phyloP scores from a whole-genome alignment of 2,329 filamentous ascomycete genomes.

The Rosellinia necatrix region DNA sequence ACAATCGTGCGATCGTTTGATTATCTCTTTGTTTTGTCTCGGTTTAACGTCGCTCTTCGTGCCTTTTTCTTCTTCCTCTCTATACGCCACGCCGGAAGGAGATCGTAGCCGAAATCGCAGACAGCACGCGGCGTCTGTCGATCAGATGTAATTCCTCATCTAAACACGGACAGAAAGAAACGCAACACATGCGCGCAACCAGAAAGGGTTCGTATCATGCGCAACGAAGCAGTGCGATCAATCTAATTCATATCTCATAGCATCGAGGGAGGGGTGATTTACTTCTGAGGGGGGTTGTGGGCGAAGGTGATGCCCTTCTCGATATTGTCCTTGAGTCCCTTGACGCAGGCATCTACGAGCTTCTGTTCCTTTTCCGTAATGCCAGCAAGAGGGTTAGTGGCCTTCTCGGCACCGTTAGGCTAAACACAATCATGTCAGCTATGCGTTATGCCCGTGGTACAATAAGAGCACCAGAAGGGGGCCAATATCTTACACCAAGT shows the following conservation, averaged over 20 bases:
- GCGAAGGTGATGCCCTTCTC: constrained; percentile 90
- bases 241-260: constrained; percentile 24
- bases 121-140: constrained; percentile 13
- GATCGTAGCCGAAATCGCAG: constrained; percentile 10
- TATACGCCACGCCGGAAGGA: constrained; percentile 34
- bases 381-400: constrained; percentile 74
- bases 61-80: constrained; percentile 26
- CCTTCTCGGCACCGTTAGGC: constrained; percentile 86
- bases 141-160: constrained; percentile 23
- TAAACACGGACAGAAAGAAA: constrained; percentile 21
- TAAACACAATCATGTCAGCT: constrained; percentile 45
- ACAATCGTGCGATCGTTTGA: constrained; percentile 23
- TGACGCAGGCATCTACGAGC: constrained; percentile 75
- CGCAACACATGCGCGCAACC: constrained; percentile 29
- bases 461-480: not conserved
- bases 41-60: constrained; percentile 22
- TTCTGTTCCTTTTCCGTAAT: constrained; percentile 88
- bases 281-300: constrained; percentile 87
- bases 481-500: constrained; percentile 75
- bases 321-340: constrained; percentile 90
- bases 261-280: constrained; percentile 52
- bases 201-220: constrained; percentile 24
- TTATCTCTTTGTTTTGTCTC: constrained; percentile 22
- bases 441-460: constrained; percentile 1
- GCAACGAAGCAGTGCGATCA: constrained; percentile 22